Conservation (phyloP, 306 rosid species). For the Alnus rubra region DNA sequence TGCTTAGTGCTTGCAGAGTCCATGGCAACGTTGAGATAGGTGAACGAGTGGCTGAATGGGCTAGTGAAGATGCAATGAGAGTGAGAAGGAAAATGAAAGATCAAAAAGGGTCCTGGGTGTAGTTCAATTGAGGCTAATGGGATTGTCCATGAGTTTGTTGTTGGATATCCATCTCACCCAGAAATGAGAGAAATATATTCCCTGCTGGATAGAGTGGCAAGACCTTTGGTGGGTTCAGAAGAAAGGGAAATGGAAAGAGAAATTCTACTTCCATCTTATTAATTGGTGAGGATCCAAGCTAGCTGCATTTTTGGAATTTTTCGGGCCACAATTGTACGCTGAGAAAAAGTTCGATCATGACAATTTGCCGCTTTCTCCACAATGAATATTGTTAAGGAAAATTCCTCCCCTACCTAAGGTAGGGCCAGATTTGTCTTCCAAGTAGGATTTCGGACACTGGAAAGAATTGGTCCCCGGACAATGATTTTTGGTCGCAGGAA, state of each 20-base stretch:
- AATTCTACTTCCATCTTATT: neutral
- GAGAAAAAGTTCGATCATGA: neutral
- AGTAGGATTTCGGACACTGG: no score
- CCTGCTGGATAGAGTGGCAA: conserved; percentile 20
- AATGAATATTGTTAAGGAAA: no score
- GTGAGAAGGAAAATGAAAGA: conserved; percentile 48
- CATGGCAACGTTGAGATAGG: conserved; percentile 41
- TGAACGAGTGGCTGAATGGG: conserved; percentile 33
- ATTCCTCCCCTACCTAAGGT: no score
- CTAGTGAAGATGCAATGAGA: conserved; percentile 37
- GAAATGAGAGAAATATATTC: conserved; percentile 18
- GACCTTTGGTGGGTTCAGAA: conserved; percentile 21
- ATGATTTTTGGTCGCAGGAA: no score
- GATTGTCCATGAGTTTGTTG: conserved; percentile 35
- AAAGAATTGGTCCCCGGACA: no score
- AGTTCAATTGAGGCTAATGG: conserved; percentile 43
- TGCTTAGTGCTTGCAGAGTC: conserved; percentile 46
- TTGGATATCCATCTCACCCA: conserved; percentile 36
- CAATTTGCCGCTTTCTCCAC: neutral
- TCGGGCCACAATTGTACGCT: neutral
- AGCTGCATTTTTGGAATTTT: neutral
- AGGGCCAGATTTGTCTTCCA: no score
- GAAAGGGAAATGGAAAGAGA: conserved; percentile 16
- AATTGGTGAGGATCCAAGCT: neutral
- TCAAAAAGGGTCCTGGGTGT: conserved; percentile 38